phyloP scores from a whole-genome alignment of 352 stramenopile species.

The Phytophthora pinifolia region DNA sequence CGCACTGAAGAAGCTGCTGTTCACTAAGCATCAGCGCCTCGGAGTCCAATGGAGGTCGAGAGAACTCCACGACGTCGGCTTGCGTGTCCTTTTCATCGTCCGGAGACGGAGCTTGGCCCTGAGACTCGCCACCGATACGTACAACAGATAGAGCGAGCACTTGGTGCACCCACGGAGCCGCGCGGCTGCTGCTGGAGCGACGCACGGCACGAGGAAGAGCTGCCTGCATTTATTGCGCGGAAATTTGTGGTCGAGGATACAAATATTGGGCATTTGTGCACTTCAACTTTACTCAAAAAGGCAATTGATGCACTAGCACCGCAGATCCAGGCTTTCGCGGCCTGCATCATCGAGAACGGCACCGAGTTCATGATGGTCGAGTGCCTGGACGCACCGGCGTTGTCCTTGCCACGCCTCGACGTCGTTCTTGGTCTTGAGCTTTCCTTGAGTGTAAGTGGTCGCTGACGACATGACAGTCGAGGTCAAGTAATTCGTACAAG shows the following conservation, averaged over 20 bases:
- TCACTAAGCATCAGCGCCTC: constrained; percentile 11
- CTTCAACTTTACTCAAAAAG: no score
- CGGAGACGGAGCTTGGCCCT: not conserved
- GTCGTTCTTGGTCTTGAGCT: constrained; percentile 51
- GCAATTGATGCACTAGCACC: constrained; percentile 12
- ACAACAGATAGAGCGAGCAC: constrained; percentile 20
- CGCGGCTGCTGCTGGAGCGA: constrained; percentile 8
- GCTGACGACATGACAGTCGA: constrained; percentile 4
- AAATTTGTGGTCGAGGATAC: no score
- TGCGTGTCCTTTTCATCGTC: constrained; percentile 2
- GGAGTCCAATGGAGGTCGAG: constrained; percentile 20
- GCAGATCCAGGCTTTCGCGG: constrained; percentile 43
- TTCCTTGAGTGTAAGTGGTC: constrained; percentile 29
- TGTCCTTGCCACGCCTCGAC: constrained; percentile 24
- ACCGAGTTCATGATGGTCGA: constrained; percentile 33
- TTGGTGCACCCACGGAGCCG: not conserved
- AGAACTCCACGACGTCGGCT: constrained; percentile 12
- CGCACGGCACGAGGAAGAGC: not conserved
- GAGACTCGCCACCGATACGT: constrained; percentile 7
- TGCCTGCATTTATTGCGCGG: no score
- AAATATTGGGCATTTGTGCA: no score
- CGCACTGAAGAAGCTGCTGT: constrained; percentile 21
- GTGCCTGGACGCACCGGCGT: constrained; percentile 25
- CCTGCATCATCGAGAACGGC: constrained; percentile 30
- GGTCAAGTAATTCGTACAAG: constrained; percentile 27